A percentile compares a stretch with the other conserved stretches of the same genome.
Evolutionary conservation across 2,329 filamentous ascomycete genomes (phyloP).

Genomic region (Colletotrichum melonis): DNA sequence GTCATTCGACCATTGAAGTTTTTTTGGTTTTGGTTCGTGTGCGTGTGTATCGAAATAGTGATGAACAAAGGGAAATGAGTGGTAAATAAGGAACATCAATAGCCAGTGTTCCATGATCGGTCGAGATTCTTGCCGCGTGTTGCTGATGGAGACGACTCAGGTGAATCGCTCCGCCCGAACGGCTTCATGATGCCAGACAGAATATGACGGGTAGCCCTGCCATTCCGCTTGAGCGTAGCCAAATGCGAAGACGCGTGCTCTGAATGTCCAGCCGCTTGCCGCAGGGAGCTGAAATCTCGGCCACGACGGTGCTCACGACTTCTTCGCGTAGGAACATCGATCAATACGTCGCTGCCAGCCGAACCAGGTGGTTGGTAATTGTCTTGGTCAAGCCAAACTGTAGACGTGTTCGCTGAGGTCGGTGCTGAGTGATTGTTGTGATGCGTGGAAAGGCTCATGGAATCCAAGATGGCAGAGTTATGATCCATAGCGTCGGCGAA

Average conservation of each 20-base stretch:
- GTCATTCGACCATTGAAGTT: conserved; percentile 17
- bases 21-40: conserved; percentile 6
- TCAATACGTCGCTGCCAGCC: conserved; percentile 40
- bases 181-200: conserved; percentile 59
- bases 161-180: conserved; percentile 53
- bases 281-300: conserved; percentile 25
- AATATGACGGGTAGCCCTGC: conserved; percentile 51
- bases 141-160: conserved; percentile 43
- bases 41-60: conserved; percentile 7
- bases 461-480: conserved; percentile 48
- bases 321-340: conserved; percentile 16
- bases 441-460: conserved; percentile 47
- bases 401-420: conserved; percentile 32
- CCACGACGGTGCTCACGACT: conserved; percentile 36
- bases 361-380: conserved; percentile 29
- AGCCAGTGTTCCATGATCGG: conserved; percentile 26
- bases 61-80: neutral
- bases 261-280: conserved; percentile 38
- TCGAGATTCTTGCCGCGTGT: conserved; percentile 32
- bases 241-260: conserved; percentile 35
- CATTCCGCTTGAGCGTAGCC: conserved; percentile 47
- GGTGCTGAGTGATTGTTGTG: conserved; percentile 41
- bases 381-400: conserved; percentile 47
- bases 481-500: conserved; percentile 62
- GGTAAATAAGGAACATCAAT: neutral